A percentile compares a stretch with the other conserved stretches of the same genome.
These are phyloP conservation scores for Euphorbia peplus DNA, from an alignment of 345 rosid genomes.

Conservation along the genomic window DNA sequence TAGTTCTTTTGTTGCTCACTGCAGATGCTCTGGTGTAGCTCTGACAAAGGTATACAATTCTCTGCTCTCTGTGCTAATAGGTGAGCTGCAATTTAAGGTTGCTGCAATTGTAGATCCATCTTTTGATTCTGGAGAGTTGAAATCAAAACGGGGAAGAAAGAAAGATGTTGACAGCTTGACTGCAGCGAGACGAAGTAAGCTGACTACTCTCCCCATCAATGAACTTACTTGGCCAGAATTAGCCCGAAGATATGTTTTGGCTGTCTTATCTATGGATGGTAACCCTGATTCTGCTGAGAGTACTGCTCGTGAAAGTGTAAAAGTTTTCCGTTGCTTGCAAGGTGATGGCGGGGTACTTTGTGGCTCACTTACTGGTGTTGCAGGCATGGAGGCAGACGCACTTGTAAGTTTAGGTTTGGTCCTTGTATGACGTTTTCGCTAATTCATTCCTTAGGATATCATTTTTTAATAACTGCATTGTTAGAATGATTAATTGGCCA, in stretches of 20 bases:
- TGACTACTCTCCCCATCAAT: conserved; percentile 77
- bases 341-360: conserved; percentile 98
- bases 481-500: not conserved
- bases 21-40: conserved; percentile 44
- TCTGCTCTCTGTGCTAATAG: conserved; percentile 62
- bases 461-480: not conserved
- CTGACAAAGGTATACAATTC: conserved; percentile 64
- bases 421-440: not conserved
- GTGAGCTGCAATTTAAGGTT: conserved; percentile 90
- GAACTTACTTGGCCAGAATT: conserved; percentile 94
- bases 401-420: conserved; percentile 61
- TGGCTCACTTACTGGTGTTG: conserved; percentile 90
- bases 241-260: conserved; percentile 79
- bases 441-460: not conserved
- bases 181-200: conserved; percentile 59
- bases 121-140: conserved; percentile 77
- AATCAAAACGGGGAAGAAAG: conserved; percentile 77
- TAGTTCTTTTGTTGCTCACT: conserved; percentile 34
- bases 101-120: conserved; percentile 86
- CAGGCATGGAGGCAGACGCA: conserved; percentile 97
- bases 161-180: conserved; percentile 64
- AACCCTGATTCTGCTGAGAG: conserved; percentile 81
- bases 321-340: conserved; percentile 83
- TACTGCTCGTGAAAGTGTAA: conserved; percentile 77
- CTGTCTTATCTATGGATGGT: conserved; percentile 80